Conservation (phyloP, 352 stramenopile genomes). For the Pythium brachiatum region DNA sequence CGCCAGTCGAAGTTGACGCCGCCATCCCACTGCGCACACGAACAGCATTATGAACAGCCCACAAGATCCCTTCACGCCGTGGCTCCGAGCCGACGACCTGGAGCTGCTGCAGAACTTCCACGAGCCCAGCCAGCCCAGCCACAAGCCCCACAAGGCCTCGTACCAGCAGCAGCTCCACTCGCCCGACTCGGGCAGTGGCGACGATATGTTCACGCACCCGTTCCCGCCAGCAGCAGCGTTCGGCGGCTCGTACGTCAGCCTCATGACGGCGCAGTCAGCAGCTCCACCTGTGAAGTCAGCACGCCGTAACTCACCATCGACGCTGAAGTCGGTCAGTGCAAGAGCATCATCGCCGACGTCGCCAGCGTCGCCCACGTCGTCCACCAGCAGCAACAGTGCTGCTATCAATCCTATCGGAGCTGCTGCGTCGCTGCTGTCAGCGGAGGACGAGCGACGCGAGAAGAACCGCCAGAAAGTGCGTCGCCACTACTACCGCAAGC, state of each 20-base stretch:
- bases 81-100: conserved; percentile 24
- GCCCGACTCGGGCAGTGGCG: background rate
- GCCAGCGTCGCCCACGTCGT: background rate
- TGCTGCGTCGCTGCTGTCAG: background rate
- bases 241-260: background rate
- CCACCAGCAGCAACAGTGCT: conserved; percentile 1
- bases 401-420: background rate
- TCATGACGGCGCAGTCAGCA: background rate
- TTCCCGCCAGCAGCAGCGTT: background rate
- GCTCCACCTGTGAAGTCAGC: background rate
- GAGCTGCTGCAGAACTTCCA: conserved; percentile 22
- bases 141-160: background rate
- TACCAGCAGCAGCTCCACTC: conserved; percentile 1
- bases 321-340: background rate
- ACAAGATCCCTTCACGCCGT: conserved; percentile 17
- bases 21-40: too few relatives aligned
- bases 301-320: background rate
- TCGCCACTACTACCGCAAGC: conserved; percentile 36
- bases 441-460: conserved; percentile 23
- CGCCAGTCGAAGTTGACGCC: too few relatives aligned
- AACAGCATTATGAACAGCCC: conserved; percentile 13
- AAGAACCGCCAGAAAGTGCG: conserved; percentile 38
- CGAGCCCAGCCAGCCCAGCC: background rate
- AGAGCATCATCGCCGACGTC: background rate
- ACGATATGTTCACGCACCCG: background rate